Conservation (phyloP, 1,284 basidiomycete species). For the Ustilago hordei region DNA sequence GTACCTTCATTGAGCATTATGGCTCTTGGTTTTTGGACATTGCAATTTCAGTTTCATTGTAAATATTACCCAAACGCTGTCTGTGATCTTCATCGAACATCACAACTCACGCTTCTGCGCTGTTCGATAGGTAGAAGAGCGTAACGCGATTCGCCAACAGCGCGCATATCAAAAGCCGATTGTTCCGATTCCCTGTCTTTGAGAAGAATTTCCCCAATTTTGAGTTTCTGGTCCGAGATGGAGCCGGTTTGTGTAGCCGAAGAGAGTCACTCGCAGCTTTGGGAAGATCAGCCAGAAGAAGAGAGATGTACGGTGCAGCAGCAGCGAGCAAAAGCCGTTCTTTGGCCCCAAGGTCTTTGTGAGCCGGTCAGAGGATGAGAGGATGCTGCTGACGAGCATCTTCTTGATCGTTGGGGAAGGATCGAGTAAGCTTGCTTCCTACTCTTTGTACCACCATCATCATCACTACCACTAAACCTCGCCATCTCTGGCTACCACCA, state of each 20-base stretch:
- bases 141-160: conserved; percentile 9
- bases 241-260: conserved; percentile 1
- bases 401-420: conserved; percentile 2
- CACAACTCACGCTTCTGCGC: conserved; percentile 6
- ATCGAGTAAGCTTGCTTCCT: conserved; percentile 3
- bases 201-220: conserved; percentile 6
- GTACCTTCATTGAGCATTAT: neutral
- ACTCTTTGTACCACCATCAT: neutral
- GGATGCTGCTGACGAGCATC: neutral
- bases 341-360: neutral
- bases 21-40: neutral
- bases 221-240: neutral
- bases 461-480: neutral
- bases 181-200: conserved; percentile 10
- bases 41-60: conserved; percentile 23
- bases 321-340: neutral
- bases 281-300: neutral
- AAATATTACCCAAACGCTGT: conserved; percentile 22
- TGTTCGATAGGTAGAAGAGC: conserved; percentile 34
- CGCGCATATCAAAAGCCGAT: conserved; percentile 26
- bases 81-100: neutral
- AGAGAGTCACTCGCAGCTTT: neutral
- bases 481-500: neutral
- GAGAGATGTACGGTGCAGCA: conserved; percentile 5
- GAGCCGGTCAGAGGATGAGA: neutral